These are phyloP conservation scores for Nyssa sinensis DNA, from an alignment of 148 eudicot species.

Conservation along the genomic window DNA sequence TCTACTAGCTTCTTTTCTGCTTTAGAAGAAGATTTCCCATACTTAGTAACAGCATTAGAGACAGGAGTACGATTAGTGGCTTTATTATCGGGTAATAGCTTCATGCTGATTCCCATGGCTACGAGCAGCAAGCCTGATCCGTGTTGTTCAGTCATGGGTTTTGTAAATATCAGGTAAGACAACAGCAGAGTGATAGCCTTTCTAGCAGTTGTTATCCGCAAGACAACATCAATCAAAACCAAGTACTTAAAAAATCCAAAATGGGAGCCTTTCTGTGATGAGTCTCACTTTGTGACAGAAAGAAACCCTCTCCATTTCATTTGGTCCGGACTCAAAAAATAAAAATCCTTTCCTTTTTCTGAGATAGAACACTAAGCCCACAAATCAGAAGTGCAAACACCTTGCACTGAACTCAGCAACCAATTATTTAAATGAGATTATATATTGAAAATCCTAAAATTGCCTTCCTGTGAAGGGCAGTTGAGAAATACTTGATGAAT, in stretches of 20 bases:
- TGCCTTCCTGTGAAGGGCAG: too few species aligned
- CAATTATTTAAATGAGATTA: too few species aligned
- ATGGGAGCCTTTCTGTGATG: too few species aligned
- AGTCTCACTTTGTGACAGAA: not conserved
- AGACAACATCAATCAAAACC: not conserved
- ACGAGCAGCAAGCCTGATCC: slow-evolving; percentile 68
- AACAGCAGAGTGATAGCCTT: slow-evolving; percentile 72
- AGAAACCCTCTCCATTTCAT: too few species aligned
- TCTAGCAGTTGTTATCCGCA: slow-evolving; percentile 74
- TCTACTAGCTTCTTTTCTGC: slow-evolving; percentile 17
- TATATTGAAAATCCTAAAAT: too few species aligned
- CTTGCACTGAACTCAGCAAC: too few species aligned
- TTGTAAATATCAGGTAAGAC: slow-evolving; percentile 68
- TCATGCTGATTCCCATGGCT: slow-evolving; percentile 64
- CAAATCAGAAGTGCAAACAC: too few species aligned
- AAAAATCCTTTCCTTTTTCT: too few species aligned
- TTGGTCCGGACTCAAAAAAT: too few species aligned
- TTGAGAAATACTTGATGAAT: too few species aligned
- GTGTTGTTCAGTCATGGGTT: slow-evolving; percentile 71
- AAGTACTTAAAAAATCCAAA: too few species aligned
- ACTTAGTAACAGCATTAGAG: slow-evolving; percentile 8
- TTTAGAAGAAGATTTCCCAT: slow-evolving; percentile 10
- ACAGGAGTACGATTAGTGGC: slow-evolving; percentile 17
- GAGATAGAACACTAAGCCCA: not conserved
- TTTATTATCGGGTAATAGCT: slow-evolving; percentile 56